phyloP scores from a whole-genome alignment of 1,284 basidiomycete species.

The Lentinus polychrous region DNA sequence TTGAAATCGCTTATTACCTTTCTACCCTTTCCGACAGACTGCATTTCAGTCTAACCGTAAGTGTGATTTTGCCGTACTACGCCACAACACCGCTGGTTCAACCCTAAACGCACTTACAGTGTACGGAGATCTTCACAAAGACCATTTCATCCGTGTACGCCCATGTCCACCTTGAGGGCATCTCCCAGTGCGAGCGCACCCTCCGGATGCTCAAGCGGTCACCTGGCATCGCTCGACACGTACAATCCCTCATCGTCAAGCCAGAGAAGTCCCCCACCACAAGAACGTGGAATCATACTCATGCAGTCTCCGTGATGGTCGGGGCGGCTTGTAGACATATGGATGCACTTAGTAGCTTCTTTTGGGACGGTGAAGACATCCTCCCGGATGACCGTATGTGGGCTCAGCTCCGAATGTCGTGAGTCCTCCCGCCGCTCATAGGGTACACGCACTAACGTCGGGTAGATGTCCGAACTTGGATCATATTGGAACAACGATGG shows the following conservation, averaged over 20 bases:
- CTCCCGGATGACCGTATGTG: slow-evolving; percentile 67
- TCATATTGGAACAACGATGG: slow-evolving; percentile 53
- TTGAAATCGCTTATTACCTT: slow-evolving; percentile 53
- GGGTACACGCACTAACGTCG: too few species aligned
- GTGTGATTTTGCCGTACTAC: slow-evolving; percentile 17
- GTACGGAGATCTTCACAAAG: slow-evolving; percentile 38
- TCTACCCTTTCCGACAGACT: slow-evolving; percentile 45
- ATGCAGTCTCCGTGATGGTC: slow-evolving; percentile 24
- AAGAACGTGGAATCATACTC: slow-evolving; percentile 19
- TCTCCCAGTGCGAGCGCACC: slow-evolving; percentile 52
- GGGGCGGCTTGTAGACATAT: slow-evolving; percentile 36
- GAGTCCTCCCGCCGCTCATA: slow-evolving; percentile 25
- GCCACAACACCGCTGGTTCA: not conserved
- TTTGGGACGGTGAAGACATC: slow-evolving; percentile 63
- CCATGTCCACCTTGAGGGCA: slow-evolving; percentile 43
- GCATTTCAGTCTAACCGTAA: slow-evolving; percentile 49
- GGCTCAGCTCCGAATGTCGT: slow-evolving; percentile 61
- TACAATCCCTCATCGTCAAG: slow-evolving; percentile 46
- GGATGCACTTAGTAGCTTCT: slow-evolving; percentile 56
- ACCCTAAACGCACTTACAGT: slow-evolving; percentile 23
- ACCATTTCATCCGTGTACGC: slow-evolving; percentile 55
- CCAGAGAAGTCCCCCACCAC: slow-evolving; percentile 24
- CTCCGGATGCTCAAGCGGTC: slow-evolving; percentile 51
- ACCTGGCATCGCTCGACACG: slow-evolving; percentile 55
- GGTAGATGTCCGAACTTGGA: slow-evolving; percentile 55